Evolutionary conservation across 2,329 filamentous ascomycete species (phyloP), one percentile per base, ranked within the genome.

Genomic region (Zasmidium angulare): DNA sequence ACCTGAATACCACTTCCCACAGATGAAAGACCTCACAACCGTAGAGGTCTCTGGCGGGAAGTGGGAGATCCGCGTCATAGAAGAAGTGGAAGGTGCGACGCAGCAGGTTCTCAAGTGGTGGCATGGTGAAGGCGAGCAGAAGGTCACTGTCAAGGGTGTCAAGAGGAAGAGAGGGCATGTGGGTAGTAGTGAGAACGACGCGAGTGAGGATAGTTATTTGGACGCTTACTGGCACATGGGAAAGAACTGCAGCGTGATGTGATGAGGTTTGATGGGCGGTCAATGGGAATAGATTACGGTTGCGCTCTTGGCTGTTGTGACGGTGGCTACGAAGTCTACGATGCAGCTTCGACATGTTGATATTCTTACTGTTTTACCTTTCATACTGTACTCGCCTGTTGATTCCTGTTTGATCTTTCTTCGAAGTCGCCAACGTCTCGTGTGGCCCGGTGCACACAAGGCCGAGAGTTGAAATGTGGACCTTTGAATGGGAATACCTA

Each of bases 1-100:
- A 1, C 95, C 95, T 0, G 90, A 93, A 58, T 97, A 90, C 71
- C 95, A 99, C 76, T 99, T 96, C 73, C 93, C 93, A 1, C 84
- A 86, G 55, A 54, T 60, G 19, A 58, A 54, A 21, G 84, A 88
- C 50, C 81, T 85, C 48, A 89, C 87, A 43, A 82, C 82, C 0
- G 86, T 99, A 2, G 84, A 89, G 55, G 89, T 92, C 24, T 91
- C 86, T 53, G 90, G 89, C 0, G 96, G 96, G 6, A 95, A 93
- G 72, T 99, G 93, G 93, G 87, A 89, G 66, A 91, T 98, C 61
- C 86, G 86, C 66, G 83, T 80, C 3, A 87, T 92, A 61, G 89
- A 92, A 57, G 83, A 86, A 9, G 85, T 89, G 62, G 68, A 71
- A 46, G 86, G 85, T 3, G 78, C 86, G 66, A 53, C 59, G 53